These are phyloP conservation scores for Erythrophleum fordii DNA, from an alignment of 306 rosid species.

Conservation along the genomic window DNA sequence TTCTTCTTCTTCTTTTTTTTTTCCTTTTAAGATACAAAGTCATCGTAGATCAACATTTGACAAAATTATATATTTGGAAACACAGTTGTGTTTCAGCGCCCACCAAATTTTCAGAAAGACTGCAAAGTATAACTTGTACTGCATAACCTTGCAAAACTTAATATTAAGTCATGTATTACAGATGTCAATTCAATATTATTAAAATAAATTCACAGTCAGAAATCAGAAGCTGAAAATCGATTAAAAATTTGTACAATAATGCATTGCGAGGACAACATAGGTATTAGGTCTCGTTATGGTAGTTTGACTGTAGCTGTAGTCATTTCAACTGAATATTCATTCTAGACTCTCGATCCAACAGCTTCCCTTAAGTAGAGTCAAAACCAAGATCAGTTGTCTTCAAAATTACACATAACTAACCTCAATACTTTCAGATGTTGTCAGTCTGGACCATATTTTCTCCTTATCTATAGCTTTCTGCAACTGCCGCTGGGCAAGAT, in stretches of 20 bases:
- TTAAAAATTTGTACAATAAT: not conserved
- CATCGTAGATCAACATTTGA: not conserved
- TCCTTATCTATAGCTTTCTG: constrained; percentile 92
- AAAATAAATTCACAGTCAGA: constrained; percentile 17
- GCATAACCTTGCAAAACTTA: not conserved
- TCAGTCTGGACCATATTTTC: constrained; percentile 94
- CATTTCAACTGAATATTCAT: constrained; percentile 23
- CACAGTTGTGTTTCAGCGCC: constrained; percentile 7
- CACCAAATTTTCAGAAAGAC: constrained; percentile 15
- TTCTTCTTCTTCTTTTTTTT: no score
- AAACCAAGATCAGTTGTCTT: constrained; percentile 36
- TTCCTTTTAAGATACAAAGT: not conserved
- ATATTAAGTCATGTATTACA: not conserved
- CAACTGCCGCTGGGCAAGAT: constrained; percentile 81
- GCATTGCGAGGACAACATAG: constrained; percentile 12
- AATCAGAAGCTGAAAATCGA: not conserved
- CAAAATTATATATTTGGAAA: not conserved
- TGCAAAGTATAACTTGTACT: not conserved
- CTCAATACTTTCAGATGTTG: constrained; percentile 98
- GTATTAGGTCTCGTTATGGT: constrained; percentile 15
- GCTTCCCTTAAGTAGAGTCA: constrained; percentile 33
- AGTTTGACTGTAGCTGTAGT: constrained; percentile 12
- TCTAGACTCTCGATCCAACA: constrained; percentile 32
- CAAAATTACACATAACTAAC: constrained; percentile 52
- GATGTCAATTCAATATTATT: constrained; percentile 22